Evolutionary conservation across 176 grass and related monocot genomes (phyloP), one percentile per base, ranked within the genome.

Genomic region (Miscanthus lutarioriparius): DNA sequence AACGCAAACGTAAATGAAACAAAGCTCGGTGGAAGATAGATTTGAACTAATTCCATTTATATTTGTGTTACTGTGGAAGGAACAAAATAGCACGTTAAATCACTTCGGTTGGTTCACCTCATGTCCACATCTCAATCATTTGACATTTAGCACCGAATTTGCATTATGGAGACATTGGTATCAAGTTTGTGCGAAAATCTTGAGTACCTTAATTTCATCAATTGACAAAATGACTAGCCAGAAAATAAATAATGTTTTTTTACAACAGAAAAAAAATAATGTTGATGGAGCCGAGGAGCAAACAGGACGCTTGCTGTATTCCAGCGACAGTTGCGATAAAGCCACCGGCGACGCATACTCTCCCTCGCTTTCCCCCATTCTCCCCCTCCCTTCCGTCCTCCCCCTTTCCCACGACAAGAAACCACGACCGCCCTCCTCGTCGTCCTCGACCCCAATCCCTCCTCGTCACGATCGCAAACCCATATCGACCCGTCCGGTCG

Each of bases 291-390:
- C 26, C 26, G 7, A 27, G 7, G 39, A 45, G 13, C 41, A 47
- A 73, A 73, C 70, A 48, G 23, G 70, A 0, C 72, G 72, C 26
- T 26, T 15, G 72, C 44, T 26, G 68, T n/a, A 71, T 11, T 23
- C 15, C 72, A 53, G 15, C 45, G 72, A 75, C 45, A 32, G 70
- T 32, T 74, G 41, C 8, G 25, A 48, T 10, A 74, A 32, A 74
- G 73, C 12, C 72, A 53, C 47, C 73, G 73, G 72, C 15, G 4
- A 5, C 26, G 4, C 26, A 19, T 75, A n/a, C n/a, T 47, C 73
- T 54, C 47, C 73, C 48, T 74, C 72, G 72, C 72, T 77, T 80
- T 80, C 77, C 69, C 58, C 44, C n/a, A 14, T 39, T 48, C 80
- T 14, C 54, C 39, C 79, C 47, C 13, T 2, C 14, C 48, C 47